Percentiles rank a stretch among this genome's conserved stretches.
Conservation (phyloP, 1,139 yeast species). For the Williopsis jadinii region DNA sequence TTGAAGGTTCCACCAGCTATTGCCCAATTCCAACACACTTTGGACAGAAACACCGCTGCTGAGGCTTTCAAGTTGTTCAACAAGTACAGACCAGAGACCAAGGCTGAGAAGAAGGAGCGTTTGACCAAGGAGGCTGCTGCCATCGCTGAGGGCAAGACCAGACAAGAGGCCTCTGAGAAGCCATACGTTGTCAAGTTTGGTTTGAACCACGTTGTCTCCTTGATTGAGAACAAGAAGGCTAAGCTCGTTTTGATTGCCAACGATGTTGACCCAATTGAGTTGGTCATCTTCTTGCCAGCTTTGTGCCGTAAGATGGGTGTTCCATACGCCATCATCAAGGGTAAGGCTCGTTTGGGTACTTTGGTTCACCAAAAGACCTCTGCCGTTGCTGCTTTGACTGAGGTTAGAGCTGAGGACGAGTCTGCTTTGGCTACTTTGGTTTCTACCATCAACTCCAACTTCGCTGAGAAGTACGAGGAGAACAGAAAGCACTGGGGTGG, state of each 20-base stretch:
- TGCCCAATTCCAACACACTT: conserved; percentile 89
- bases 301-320: conserved; percentile 99
- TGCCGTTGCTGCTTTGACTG: conserved; percentile 95
- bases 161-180: conserved; percentile 92
- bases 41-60: conserved; percentile 98
- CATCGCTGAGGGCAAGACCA: conserved; percentile 94
- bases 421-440: conserved; percentile 88
- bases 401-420: conserved; percentile 89
- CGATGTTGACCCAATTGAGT: conserved; percentile 98
- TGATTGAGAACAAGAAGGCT: conserved; percentile 97
- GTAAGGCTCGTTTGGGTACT: conserved; percentile 98
- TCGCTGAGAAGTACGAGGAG: conserved; percentile 87
- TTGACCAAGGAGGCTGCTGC: conserved; percentile 98
- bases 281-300: conserved; percentile 95
- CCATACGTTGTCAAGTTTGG: conserved; percentile 96
- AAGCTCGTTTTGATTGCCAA: conserved; percentile 94
- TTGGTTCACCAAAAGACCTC: conserved; percentile 96
- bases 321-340: conserved; percentile 97
- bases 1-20: conserved; percentile 98
- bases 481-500: conserved; percentile 99
- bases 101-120: conserved; percentile 97
- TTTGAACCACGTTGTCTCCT: conserved; percentile 95
- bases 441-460: conserved; percentile 90
- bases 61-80: conserved; percentile 93
- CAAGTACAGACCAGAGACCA: conserved; percentile 98